Evolutionary conservation across 306 rosid species (phyloP).

Genomic region (Erythrophleum fordii): DNA sequence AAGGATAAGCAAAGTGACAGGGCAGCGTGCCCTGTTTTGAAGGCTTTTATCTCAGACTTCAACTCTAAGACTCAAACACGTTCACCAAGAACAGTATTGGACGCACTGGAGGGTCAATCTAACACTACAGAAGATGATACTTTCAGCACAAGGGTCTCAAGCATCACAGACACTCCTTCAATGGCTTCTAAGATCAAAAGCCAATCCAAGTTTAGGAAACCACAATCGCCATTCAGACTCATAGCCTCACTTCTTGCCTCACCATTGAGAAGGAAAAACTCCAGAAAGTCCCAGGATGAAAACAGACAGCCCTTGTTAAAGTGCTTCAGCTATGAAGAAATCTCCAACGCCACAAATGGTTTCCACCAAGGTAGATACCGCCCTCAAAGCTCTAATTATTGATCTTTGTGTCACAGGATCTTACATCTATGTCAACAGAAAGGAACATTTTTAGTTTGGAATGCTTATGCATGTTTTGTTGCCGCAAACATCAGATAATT

Average conservation of each 20-base stretch:
- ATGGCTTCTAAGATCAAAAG: constrained; percentile 33
- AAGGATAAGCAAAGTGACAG: constrained; percentile 36
- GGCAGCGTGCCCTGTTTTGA: constrained; percentile 45
- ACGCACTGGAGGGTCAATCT: constrained; percentile 61
- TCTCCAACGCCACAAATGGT: constrained; percentile 68
- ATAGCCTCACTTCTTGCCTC: constrained; percentile 70
- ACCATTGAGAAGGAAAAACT: constrained; percentile 64
- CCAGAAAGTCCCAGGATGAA: constrained; percentile 43
- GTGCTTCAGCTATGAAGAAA: constrained; percentile 79
- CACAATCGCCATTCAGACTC: constrained; percentile 60
- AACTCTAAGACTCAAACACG: constrained; percentile 39
- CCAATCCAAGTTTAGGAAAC: constrained; percentile 47
- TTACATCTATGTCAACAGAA: not conserved
- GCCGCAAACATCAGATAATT: constrained; percentile 52
- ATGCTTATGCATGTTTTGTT: not conserved
- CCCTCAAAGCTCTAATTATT: constrained; percentile 4
- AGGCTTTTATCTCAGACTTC: constrained; percentile 40
- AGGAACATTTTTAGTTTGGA: not conserved
- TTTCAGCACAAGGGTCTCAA: constrained; percentile 63
- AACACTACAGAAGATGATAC: constrained; percentile 81
- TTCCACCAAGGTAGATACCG: constrained; percentile 71
- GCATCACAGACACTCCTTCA: constrained; percentile 56
- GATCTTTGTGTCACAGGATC: no score
- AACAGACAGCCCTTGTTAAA: constrained; percentile 61
- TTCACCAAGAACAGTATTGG: constrained; percentile 66